A percentile compares a stretch with the other conserved stretches of the same genome.
Evolutionary conservation across 2,329 filamentous ascomycete genomes (phyloP).

Genomic region (Zymoseptoria crescenta): DNA sequence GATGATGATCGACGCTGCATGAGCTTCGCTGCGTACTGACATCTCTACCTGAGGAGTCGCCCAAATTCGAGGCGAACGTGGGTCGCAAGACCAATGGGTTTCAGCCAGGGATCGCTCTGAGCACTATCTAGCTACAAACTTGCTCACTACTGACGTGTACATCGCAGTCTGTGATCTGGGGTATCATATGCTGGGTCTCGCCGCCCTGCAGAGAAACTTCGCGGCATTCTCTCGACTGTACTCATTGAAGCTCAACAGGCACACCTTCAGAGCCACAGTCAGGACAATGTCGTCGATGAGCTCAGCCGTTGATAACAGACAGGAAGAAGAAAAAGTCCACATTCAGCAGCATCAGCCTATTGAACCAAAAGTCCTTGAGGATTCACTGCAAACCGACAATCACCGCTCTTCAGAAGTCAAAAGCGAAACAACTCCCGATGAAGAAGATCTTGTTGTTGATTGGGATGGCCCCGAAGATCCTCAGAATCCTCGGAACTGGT

Average conservation of each 20-base stretch:
- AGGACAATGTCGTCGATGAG: not conserved
- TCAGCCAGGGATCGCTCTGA: not conserved
- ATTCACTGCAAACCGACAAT: not conserved
- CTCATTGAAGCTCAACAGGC: not conserved
- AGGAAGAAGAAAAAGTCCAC: not conserved
- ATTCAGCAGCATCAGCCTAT: not conserved
- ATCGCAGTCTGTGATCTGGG: not conserved
- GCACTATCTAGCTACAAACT: not conserved
- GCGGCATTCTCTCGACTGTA: not conserved
- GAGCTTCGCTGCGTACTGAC: not conserved
- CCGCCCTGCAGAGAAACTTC: not conserved
- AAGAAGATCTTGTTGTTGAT: not conserved
- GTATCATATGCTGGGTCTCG: not conserved
- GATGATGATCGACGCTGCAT: not conserved
- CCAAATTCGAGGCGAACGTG: not conserved
- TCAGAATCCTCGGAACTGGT: conserved; percentile 55
- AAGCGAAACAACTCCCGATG: not conserved
- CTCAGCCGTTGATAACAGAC: not conserved
- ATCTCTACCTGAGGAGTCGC: no score
- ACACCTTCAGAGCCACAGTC: not conserved
- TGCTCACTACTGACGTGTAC: not conserved
- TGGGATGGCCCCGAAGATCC: conserved; percentile 51
- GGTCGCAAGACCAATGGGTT: not conserved
- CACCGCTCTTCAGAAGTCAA: not conserved
- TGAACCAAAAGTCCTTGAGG: not conserved